These are phyloP conservation scores for Phytopythium oedochilum DNA, from an alignment of 352 stramenopile species.

Conservation along the genomic window DNA sequence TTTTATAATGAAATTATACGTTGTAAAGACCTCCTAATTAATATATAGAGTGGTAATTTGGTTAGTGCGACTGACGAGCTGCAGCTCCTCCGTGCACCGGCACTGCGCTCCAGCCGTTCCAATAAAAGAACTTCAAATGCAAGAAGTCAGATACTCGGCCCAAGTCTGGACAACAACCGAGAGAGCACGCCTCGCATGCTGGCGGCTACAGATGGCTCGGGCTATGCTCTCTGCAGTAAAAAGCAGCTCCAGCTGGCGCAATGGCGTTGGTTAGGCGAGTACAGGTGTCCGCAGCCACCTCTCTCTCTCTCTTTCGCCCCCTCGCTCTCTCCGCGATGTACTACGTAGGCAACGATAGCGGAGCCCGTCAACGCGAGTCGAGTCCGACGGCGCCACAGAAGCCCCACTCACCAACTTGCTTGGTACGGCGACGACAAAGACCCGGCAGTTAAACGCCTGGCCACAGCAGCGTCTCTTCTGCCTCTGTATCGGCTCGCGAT, in stretches of 20 bases:
- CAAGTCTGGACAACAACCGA: neutral
- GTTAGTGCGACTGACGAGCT: neutral
- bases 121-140: neutral
- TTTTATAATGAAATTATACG: too few relatives aligned
- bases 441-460: neutral
- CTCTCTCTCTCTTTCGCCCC: neutral
- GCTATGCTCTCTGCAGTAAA: neutral
- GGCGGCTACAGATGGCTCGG: neutral
- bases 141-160: neutral
- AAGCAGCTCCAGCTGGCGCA: neutral
- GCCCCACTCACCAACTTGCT: conserved; percentile 4
- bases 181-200: neutral
- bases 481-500: neutral
- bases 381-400: neutral
- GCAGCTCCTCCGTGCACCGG: neutral
- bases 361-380: neutral
- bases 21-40: neutral
- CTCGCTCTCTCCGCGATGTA: neutral
- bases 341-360: neutral
- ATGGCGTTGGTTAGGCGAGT: neutral
- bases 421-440: conserved; percentile 1
- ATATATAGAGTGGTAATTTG: neutral
- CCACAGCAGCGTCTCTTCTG: neutral
- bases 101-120: neutral
- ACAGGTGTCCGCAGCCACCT: neutral